These are phyloP conservation scores for Sarocladiaceae sp. DNA, from an alignment of 2,329 filamentous ascomycete species.

Conservation along the genomic window DNA sequence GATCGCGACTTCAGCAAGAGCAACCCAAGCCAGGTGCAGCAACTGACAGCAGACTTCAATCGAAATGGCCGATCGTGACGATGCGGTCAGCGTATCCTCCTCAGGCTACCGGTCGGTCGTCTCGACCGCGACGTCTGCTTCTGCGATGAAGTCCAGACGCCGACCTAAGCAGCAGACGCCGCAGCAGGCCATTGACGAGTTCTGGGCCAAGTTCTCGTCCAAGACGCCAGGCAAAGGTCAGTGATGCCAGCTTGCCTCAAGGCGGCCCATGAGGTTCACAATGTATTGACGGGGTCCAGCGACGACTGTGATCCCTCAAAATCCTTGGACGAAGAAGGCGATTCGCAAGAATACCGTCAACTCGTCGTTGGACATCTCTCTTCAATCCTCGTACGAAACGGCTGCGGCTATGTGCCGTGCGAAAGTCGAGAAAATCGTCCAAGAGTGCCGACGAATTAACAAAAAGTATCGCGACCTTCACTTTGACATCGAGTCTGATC, in stretches of 20 bases:
- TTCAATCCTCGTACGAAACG: constrained; percentile 66
- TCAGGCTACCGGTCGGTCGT: neutral
- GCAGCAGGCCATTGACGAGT: constrained; percentile 65
- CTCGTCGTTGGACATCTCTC: constrained; percentile 46
- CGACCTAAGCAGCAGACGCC: constrained; percentile 50
- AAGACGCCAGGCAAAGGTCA: constrained; percentile 66
- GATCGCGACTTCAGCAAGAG: neutral
- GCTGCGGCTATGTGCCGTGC: constrained; percentile 64
- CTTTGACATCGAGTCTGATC: constrained; percentile 77
- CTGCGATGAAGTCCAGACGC: neutral
- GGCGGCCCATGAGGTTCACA: neutral
- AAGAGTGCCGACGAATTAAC: constrained; percentile 70
- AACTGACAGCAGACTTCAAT: no score
- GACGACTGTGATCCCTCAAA: constrained; percentile 66
- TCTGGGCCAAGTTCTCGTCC: constrained; percentile 69
- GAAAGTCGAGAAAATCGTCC: constrained; percentile 58
- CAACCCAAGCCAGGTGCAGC: neutral
- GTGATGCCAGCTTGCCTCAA: constrained; percentile 2
- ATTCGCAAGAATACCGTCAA: constrained; percentile 51
- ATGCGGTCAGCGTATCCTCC: neutral
- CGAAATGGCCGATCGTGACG: neutral
- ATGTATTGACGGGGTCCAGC: constrained; percentile 32
- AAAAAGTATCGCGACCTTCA: constrained; percentile 84
- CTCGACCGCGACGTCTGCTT: neutral
- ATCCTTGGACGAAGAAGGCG: constrained; percentile 58